phyloP scores from a whole-genome alignment of 106 monocot genomes.

The Acanthochlamys bracteata region DNA sequence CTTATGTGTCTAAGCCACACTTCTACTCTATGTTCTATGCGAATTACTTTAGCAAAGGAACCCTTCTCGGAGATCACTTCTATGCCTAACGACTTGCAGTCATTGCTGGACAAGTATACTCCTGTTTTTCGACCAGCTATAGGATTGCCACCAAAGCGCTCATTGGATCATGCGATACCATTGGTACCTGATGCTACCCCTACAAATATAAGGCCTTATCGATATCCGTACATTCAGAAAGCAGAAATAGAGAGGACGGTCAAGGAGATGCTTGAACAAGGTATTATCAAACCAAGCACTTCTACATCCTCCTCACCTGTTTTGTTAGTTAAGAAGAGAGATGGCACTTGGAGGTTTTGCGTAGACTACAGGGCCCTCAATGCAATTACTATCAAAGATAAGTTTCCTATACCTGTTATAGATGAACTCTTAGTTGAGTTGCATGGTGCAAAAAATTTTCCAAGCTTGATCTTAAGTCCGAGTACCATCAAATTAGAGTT shows the following conservation, averaged over 20 bases:
- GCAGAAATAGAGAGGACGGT: constrained; percentile 3
- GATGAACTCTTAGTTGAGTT: constrained; percentile 16
- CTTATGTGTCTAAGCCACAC: no score
- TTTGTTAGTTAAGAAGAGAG: constrained; percentile 4
- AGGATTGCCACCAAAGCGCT: no score
- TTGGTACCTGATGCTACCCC: neutral
- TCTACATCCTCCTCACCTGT: neutral
- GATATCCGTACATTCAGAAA: neutral
- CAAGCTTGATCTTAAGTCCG: constrained; percentile 6
- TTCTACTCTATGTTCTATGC: no score
- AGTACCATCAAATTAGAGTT: constrained; percentile 12
- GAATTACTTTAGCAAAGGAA: no score
- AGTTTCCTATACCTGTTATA: constrained; percentile 9
- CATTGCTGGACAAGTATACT: no score
- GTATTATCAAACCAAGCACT: neutral
- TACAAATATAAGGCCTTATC: neutral
- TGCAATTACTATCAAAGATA: constrained; percentile 1
- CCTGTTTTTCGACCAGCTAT: no score
- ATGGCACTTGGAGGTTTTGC: constrained; percentile 1
- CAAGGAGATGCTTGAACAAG: neutral
- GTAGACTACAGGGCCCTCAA: constrained; percentile 5
- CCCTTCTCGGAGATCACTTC: no score
- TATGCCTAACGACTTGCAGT: no score
- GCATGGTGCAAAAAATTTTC: neutral
- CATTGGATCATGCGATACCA: neutral